These are phyloP conservation scores for Pisolithus tinctorius DNA, from an alignment of 768 basidiomycete genomes.

Conservation along the genomic window DNA sequence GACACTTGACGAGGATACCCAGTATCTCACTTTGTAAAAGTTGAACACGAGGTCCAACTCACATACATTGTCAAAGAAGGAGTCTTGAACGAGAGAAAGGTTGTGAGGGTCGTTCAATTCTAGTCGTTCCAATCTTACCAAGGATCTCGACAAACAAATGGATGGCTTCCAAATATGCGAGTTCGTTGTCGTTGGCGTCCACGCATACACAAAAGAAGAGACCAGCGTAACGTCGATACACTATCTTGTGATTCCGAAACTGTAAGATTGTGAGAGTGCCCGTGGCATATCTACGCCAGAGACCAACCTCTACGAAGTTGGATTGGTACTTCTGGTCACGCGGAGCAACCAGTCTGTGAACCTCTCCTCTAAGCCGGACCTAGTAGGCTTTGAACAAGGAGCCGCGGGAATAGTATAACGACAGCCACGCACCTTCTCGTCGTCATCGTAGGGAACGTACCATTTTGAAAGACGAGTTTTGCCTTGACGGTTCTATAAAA, in stretches of 20 bases:
- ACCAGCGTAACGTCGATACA: slow-evolving; percentile 94
- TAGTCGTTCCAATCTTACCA: slow-evolving; percentile 44
- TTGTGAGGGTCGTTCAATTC: neutral
- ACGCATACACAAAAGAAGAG: slow-evolving; percentile 98
- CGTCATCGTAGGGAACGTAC: slow-evolving; percentile 99
- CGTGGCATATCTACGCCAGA: neutral
- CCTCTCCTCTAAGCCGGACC: slow-evolving; percentile 93
- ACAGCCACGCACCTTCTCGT: slow-evolving; percentile 74
- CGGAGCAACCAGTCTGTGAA: slow-evolving; percentile 92
- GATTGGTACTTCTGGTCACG: slow-evolving; percentile 98
- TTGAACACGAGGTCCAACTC: slow-evolving; percentile 98
- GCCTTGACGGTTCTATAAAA: slow-evolving; percentile 85
- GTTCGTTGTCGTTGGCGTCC: slow-evolving; percentile 96
- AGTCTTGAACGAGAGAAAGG: slow-evolving; percentile 46
- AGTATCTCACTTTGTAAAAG: slow-evolving; percentile 77
- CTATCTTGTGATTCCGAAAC: slow-evolving; percentile 98
- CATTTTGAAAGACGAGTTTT: slow-evolving; percentile 97
- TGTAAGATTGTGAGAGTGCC: slow-evolving; percentile 25
- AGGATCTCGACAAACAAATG: slow-evolving; percentile 98
- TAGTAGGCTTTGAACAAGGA: slow-evolving; percentile 23
- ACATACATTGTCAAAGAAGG: slow-evolving; percentile 99
- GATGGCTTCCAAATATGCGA: slow-evolving; percentile 95
- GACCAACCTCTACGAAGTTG: slow-evolving; percentile 92
- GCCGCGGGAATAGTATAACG: neutral
- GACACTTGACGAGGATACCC: slow-evolving; percentile 1